These are phyloP conservation scores for Ophiosphaerella narmari DNA, from an alignment of 2,329 filamentous ascomycete genomes.

Conservation along the genomic window DNA sequence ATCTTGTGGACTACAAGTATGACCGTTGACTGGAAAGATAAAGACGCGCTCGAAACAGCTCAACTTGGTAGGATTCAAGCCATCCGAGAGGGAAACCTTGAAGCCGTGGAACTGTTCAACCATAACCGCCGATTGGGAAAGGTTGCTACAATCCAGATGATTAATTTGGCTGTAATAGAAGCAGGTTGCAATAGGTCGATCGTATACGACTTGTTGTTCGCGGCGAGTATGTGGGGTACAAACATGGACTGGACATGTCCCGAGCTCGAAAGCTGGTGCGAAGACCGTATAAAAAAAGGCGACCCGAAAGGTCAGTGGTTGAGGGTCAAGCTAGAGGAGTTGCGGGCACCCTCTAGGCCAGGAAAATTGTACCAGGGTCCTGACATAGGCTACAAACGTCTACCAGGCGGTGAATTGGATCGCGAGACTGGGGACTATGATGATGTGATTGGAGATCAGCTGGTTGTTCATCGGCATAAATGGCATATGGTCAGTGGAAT, in stretches of 20 bases:
- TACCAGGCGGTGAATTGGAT: constrained; percentile 12
- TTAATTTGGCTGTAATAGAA: constrained; percentile 35
- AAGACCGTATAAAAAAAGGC: constrained; percentile 17
- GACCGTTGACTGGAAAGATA: constrained; percentile 38
- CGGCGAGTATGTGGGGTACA: constrained; percentile 22
- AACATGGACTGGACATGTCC: constrained; percentile 15
- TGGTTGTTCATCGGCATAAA: constrained; percentile 20
- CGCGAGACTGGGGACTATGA: constrained; percentile 22
- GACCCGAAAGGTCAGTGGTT: constrained; percentile 37
- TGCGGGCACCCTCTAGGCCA: constrained; percentile 4
- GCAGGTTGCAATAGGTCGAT: constrained; percentile 38
- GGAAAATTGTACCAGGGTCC: not conserved
- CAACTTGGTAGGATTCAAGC: constrained; percentile 29
- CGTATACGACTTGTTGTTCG: constrained; percentile 35
- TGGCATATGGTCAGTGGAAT: constrained; percentile 36
- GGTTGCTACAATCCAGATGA: constrained; percentile 22
- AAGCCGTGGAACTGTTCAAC: constrained; percentile 42
- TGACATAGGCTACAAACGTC: not conserved
- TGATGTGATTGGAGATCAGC: constrained; percentile 18
- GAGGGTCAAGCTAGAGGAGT: constrained; percentile 26
- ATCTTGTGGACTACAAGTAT: constrained; percentile 37
- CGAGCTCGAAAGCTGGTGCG: constrained; percentile 35
- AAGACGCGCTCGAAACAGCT: constrained; percentile 9
- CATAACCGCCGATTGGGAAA: constrained; percentile 38
- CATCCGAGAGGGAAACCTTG: constrained; percentile 31